phyloP scores from a whole-genome alignment of 2,329 filamentous ascomycete species.

The Venturia oleaginea region DNA sequence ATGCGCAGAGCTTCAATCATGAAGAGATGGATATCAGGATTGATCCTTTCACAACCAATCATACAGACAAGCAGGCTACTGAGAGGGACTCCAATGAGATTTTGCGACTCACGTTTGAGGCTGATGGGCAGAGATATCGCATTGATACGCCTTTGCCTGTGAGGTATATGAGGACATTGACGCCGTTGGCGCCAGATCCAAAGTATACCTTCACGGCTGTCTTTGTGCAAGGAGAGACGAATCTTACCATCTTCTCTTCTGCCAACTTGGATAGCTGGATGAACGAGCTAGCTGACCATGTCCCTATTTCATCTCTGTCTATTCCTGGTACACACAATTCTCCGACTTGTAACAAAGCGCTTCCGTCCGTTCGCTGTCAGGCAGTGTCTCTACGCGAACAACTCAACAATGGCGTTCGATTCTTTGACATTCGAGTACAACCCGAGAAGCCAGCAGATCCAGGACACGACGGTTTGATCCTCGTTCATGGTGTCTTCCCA shows the following conservation, averaged over 20 bases:
- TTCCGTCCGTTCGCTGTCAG: slow-evolving; percentile 91
- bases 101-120: slow-evolving; percentile 65
- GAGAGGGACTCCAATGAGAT: slow-evolving; percentile 53
- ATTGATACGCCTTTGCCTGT: slow-evolving; percentile 58
- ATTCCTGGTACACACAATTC: slow-evolving; percentile 96
- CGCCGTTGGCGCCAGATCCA: slow-evolving; percentile 30
- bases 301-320: slow-evolving; percentile 68
- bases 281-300: slow-evolving; percentile 60
- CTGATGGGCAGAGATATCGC: slow-evolving; percentile 55
- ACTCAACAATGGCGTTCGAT: slow-evolving; percentile 82
- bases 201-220: slow-evolving; percentile 33
- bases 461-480: slow-evolving; percentile 57
- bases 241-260: slow-evolving; percentile 59
- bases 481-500: slow-evolving; percentile 87
- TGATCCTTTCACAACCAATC: slow-evolving; percentile 57
- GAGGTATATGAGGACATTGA: slow-evolving; percentile 28
- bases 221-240: slow-evolving; percentile 28
- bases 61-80: slow-evolving; percentile 53
- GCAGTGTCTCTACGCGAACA: slow-evolving; percentile 68
- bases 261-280: slow-evolving; percentile 70
- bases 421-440: slow-evolving; percentile 84
- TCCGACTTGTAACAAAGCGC: slow-evolving; percentile 71
- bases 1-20: slow-evolving; percentile 51
- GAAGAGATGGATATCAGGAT: slow-evolving; percentile 56
- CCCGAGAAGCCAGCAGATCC: slow-evolving; percentile 48